Conservation (phyloP, 2,329 filamentous ascomycete species). For the Aspergillus awamori region DNA sequence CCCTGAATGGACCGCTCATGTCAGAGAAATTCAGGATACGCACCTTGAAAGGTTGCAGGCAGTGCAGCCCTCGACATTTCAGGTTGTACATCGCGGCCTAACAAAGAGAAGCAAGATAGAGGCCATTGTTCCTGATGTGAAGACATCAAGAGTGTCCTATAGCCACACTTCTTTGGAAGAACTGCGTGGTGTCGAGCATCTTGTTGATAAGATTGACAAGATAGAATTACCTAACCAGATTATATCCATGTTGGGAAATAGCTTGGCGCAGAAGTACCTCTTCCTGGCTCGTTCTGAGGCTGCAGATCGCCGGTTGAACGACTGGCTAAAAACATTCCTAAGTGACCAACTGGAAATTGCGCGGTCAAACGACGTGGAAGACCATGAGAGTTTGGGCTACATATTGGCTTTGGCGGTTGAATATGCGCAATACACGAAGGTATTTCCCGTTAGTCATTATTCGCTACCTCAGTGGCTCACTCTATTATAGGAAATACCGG, state of each 20-base stretch:
- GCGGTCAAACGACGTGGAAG: constrained; percentile 51
- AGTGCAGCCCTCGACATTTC: constrained; percentile 60
- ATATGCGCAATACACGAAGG: constrained; percentile 45
- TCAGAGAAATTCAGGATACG: constrained; percentile 68
- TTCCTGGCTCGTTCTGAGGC: constrained; percentile 64
- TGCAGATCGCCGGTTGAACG: constrained; percentile 44
- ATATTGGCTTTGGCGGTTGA: constrained; percentile 37
- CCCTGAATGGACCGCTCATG: constrained; percentile 69
- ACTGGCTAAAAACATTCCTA: constrained; percentile 45
- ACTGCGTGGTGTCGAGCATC: constrained; percentile 69
- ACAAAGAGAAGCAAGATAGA: constrained; percentile 55
- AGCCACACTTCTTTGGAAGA: constrained; percentile 67
- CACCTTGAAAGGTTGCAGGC: constrained; percentile 47
- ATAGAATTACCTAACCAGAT: constrained; percentile 82
- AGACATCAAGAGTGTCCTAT: constrained; percentile 73
- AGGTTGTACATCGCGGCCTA: constrained; percentile 60
- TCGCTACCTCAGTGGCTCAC: constrained; percentile 8
- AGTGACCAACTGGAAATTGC: constrained; percentile 40
- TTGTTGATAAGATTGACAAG: constrained; percentile 73
- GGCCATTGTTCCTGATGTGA: constrained; percentile 66
- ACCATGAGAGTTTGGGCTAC: constrained; percentile 39
- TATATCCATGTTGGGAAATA: constrained; percentile 74
- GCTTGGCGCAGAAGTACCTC: constrained; percentile 74
- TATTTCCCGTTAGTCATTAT: constrained; percentile 17
- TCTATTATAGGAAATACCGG: constrained; percentile 34